Evolutionary conservation across 176 grass and related monocot species (phyloP).

Genomic region (Chrysopogon serrulatus): DNA sequence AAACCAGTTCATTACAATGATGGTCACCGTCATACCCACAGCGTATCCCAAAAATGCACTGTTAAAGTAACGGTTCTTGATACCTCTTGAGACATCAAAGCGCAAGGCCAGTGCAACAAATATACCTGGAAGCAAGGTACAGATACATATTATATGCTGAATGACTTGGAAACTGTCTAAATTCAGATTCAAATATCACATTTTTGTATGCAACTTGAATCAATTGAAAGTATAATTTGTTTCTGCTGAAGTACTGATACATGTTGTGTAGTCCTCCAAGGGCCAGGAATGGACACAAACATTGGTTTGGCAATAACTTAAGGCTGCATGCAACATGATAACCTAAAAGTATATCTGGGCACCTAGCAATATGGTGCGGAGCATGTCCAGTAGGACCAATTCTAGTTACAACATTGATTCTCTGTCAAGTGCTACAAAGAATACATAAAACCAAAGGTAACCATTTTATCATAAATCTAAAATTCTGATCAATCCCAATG

Average conservation of each 20-base stretch:
- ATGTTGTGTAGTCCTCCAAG: neutral
- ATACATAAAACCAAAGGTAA: neutral
- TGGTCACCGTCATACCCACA: conserved; percentile 59
- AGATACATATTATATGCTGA: conserved; percentile 9
- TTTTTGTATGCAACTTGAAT: neutral
- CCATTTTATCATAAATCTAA: neutral
- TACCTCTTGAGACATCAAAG: conserved; percentile 83
- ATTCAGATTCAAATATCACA: neutral
- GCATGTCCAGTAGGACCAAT: neutral
- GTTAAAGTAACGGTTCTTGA: conserved; percentile 64
- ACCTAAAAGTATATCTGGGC: neutral
- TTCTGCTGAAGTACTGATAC: neutral
- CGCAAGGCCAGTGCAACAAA: conserved; percentile 89
- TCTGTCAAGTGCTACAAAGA: neutral
- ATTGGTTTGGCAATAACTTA: neutral
- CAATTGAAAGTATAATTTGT: neutral
- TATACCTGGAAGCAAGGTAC: conserved; percentile 44
- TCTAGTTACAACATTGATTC: neutral
- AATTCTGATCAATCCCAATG: neutral
- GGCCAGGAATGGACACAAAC: neutral
- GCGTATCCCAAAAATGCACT: conserved; percentile 86
- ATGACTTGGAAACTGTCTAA: neutral
- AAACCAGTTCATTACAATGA: conserved; percentile 96
- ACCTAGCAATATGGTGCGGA: neutral
- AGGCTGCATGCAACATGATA: neutral